Conservation (phyloP, 495 filamentous ascomycete species). For the Parathielavia hyrcaniae region DNA sequence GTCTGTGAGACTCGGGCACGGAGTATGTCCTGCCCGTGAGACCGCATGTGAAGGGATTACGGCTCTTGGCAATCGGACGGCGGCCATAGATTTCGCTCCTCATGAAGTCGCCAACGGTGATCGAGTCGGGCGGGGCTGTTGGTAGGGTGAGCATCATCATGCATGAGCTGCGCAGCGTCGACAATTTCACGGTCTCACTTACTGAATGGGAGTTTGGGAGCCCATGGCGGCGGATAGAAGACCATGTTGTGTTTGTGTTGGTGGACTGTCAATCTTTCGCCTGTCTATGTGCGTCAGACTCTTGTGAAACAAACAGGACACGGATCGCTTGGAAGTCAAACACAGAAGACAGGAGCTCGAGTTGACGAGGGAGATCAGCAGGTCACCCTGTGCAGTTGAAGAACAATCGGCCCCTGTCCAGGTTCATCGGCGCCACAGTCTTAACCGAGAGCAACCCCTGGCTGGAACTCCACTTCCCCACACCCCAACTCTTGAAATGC, state of each 20-base stretch:
- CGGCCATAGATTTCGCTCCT: conserved; percentile 67
- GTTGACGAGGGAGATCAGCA: not conserved
- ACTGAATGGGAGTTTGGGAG: conserved; percentile 59
- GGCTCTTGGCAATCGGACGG: conserved; percentile 54
- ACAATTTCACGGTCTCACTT: conserved; percentile 14
- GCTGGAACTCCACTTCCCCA: too few species aligned
- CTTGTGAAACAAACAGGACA: too few species aligned
- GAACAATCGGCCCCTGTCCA: not conserved
- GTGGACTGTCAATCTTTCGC: not conserved
- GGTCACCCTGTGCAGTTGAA: too few species aligned
- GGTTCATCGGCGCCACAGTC: not conserved
- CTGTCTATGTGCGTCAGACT: not conserved
- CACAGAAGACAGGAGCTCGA: not conserved
- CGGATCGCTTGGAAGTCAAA: too few species aligned
- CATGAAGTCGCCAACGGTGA: conserved; percentile 77
- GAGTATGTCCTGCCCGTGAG: conserved; percentile 67
- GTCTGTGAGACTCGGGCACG: conserved; percentile 55
- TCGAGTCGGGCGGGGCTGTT: conserved; percentile 61
- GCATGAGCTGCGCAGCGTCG: not conserved
- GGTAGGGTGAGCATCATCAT: not conserved
- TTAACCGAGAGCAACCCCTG: too few species aligned
- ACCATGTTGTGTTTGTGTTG: conserved; percentile 53
- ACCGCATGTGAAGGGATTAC: conserved; percentile 76
- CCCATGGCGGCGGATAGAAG: conserved; percentile 65
- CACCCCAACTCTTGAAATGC: too few species aligned